phyloP scores from a whole-genome alignment of 306 rosid species.

The Cicer cuneatum region DNA sequence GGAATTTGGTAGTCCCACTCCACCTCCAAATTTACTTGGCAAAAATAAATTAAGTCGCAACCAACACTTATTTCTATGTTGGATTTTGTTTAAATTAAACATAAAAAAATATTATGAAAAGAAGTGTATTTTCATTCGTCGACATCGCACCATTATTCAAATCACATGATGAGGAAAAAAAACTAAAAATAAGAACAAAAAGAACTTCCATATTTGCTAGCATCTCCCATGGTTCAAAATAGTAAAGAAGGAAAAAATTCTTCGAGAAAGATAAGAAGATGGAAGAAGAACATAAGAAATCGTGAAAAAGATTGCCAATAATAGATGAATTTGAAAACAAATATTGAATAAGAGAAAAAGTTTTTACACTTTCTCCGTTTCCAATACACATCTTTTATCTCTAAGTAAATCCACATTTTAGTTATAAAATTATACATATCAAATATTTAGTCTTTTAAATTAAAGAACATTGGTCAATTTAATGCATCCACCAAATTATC shows the following conservation, averaged over 20 bases:
- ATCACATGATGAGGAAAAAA: background rate
- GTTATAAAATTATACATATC: too few relatives aligned
- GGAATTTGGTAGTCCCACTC: too few relatives aligned
- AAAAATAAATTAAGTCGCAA: background rate
- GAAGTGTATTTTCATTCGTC: background rate
- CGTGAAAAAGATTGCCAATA: too few relatives aligned
- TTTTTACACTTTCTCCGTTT: too few relatives aligned
- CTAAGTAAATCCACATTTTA: too few relatives aligned
- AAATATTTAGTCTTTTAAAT: too few relatives aligned
- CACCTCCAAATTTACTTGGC: background rate
- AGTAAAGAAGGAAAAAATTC: background rate
- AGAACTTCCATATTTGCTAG: background rate
- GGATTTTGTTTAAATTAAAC: background rate
- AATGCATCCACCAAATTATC: too few relatives aligned
- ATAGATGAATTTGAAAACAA: background rate
- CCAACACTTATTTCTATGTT: background rate
- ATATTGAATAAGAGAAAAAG: background rate
- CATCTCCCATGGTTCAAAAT: background rate
- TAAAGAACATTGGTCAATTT: too few relatives aligned
- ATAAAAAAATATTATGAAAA: too few relatives aligned
- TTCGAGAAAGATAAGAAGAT: too few relatives aligned
- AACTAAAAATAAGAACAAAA: background rate
- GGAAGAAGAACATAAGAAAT: too few relatives aligned
- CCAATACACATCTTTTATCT: too few relatives aligned
- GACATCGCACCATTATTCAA: background rate